Percentiles rank a stretch among this genome's conserved stretches.
These are phyloP conservation scores for Glaciozyma martinii DNA, from an alignment of 768 basidiomycete species.

Conservation along the genomic window DNA sequence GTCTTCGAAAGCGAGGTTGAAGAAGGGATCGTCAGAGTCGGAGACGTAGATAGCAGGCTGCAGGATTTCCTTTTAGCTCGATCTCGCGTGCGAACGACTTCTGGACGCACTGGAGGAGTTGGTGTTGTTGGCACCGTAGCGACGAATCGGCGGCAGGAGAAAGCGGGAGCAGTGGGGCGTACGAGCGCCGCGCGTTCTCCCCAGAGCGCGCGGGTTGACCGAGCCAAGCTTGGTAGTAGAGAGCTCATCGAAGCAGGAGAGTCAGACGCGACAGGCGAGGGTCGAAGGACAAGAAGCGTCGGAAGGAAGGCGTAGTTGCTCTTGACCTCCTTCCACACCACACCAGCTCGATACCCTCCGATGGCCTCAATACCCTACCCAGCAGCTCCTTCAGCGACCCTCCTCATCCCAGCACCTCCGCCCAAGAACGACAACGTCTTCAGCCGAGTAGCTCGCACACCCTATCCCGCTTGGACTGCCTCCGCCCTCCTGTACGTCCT, in stretches of 20 bases:
- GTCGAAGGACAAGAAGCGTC: neutral
- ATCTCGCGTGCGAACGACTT: neutral
- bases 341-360: neutral
- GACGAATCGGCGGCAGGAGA: no score
- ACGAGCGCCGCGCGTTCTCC: no score
- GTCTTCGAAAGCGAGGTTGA: conserved; percentile 84
- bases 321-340: neutral
- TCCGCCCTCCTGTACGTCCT: conserved; percentile 21
- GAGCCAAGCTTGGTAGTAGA: neutral
- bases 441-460: conserved; percentile 2
- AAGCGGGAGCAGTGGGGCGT: no score
- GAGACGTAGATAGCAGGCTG: conserved; percentile 48
- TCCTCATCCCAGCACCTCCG: neutral
- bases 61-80: neutral
- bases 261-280: neutral
- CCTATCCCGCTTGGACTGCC: conserved; percentile 13
- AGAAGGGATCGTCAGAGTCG: conserved; percentile 67
- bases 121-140: no score
- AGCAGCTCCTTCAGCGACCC: neutral
- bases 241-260: neutral
- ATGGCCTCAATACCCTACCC: neutral
- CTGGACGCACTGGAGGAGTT: neutral
- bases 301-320: neutral
- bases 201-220: no score
- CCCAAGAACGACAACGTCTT: conserved; percentile 9